phyloP scores from a whole-genome alignment of 1,284 basidiomycete genomes.

The Sporisorium sorghi region DNA sequence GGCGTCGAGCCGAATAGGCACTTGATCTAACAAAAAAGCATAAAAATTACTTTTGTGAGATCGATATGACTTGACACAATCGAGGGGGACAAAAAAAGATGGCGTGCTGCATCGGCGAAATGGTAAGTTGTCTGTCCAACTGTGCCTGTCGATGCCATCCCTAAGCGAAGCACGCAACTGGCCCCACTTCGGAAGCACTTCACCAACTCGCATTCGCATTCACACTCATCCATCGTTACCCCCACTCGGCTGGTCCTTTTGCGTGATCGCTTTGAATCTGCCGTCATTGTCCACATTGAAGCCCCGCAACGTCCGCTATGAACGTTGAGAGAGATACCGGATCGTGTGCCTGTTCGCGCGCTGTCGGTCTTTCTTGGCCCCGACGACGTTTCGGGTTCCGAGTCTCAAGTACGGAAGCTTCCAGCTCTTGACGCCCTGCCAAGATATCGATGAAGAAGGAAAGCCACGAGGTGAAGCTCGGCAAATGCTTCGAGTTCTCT shows the following conservation, averaged over 20 bases:
- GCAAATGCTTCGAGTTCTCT: conserved; percentile 4
- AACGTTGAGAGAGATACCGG: background rate
- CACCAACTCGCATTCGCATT: background rate
- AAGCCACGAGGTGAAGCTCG: conserved; percentile 15
- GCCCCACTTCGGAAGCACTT: background rate
- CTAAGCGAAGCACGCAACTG: conserved; percentile 38
- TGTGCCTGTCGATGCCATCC: background rate
- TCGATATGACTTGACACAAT: background rate
- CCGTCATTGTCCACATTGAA: background rate
- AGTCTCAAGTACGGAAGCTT: too few species aligned
- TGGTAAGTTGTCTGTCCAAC: conserved; percentile 31
- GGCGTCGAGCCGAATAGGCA: background rate
- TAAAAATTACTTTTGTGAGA: background rate
- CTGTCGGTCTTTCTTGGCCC: background rate
- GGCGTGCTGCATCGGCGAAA: conserved; percentile 27
- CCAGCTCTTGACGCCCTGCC: conserved; percentile 1
- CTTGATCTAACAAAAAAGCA: background rate
- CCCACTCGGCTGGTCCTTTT: background rate
- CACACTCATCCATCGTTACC: too few species aligned
- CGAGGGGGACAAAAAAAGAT: conserved; percentile 1
- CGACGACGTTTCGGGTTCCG: background rate
- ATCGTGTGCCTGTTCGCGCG: too few species aligned
- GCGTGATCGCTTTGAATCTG: conserved; percentile 9
- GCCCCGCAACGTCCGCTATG: background rate
- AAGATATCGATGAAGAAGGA: background rate